These are phyloP conservation scores for Nakaseomyces bracarensis DNA, from an alignment of 1,139 yeast genomes.

Conservation along the genomic window DNA sequence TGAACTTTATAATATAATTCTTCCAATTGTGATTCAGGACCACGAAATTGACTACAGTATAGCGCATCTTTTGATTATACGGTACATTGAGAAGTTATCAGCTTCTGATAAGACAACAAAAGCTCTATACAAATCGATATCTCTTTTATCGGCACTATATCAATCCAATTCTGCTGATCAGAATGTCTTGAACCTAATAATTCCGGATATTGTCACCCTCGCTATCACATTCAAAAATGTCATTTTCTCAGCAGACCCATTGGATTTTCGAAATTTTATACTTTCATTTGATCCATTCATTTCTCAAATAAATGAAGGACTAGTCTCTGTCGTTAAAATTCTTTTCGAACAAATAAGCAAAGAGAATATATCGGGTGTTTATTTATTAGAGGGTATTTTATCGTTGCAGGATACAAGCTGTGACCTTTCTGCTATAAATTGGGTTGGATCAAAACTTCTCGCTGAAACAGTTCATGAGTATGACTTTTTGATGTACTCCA, in stretches of 20 bases:
- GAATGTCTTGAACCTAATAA: neutral
- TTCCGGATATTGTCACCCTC: neutral
- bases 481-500: conserved; percentile 9
- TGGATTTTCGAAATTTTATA: neutral
- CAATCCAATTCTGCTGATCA: neutral
- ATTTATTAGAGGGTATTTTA: conserved; percentile 14
- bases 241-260: neutral
- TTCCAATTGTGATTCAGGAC: neutral
- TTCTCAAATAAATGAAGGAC: neutral
- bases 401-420: conserved; percentile 11
- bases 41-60: neutral
- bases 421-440: conserved; percentile 18
- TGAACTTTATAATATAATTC: conserved; percentile 6
- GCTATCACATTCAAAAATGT: neutral
- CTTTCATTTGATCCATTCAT: neutral
- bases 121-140: neutral
- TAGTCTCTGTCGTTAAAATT: neutral
- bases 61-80: neutral
- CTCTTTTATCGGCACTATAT: neutral
- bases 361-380: neutral
- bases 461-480: conserved; percentile 15
- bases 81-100: neutral
- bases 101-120: neutral
- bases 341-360: neutral
- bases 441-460: conserved; percentile 23